Evolutionary conservation across 2,329 filamentous ascomycete genomes (phyloP).

Genomic region (Metarhizium anisopliae): DNA sequence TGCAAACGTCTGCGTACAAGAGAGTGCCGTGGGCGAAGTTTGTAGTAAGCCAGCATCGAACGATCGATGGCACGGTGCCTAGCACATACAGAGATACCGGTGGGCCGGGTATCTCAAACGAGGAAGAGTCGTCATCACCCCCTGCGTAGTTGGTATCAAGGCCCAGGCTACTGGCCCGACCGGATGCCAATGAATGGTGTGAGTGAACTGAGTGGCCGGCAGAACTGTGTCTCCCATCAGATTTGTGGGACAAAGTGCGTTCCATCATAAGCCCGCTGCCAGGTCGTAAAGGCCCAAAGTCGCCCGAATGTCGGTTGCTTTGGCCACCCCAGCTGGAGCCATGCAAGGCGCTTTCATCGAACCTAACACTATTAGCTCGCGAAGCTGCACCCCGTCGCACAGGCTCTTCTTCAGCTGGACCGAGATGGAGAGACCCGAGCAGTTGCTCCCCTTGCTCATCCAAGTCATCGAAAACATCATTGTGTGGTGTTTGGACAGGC

Average conservation of each 20-base stretch:
- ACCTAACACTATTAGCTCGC: conserved; percentile 91
- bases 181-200: conserved; percentile 62
- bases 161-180: conserved; percentile 80
- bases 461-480: conserved; percentile 81
- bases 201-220: conserved; percentile 71
- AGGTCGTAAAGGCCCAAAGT: conserved; percentile 69
- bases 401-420: conserved; percentile 72
- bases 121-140: conserved; percentile 56
- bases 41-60: conserved; percentile 88
- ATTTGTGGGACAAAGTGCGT: conserved; percentile 86
- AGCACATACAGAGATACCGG: conserved; percentile 79
- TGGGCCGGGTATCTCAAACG: conserved; percentile 62
- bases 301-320: conserved; percentile 70
- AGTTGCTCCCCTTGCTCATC: conserved; percentile 78
- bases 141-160: conserved; percentile 62
- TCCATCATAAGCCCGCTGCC: conserved; percentile 84
- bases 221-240: conserved; percentile 89
- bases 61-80: conserved; percentile 84
- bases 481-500: conserved; percentile 67
- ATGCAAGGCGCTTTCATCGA: conserved; percentile 91
- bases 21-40: conserved; percentile 85
- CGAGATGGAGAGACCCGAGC: conserved; percentile 73
- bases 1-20: conserved; percentile 86
- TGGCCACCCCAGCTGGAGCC: conserved; percentile 74
- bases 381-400: conserved; percentile 80